Evolutionary conservation across 495 filamentous ascomycete genomes (phyloP).

Genomic region (Talaromyces trachyspermus): DNA sequence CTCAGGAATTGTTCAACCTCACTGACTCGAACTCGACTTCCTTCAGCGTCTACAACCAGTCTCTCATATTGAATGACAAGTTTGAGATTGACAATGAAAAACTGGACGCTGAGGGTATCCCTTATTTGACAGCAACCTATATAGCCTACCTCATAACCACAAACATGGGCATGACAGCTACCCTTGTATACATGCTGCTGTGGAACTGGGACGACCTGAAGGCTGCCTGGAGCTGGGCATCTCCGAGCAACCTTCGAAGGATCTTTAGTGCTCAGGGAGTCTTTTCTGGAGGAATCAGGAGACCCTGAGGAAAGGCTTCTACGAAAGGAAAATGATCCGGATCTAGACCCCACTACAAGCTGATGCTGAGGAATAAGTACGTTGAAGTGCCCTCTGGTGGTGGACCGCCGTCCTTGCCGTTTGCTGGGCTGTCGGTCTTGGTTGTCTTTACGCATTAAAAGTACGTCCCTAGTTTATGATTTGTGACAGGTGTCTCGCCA

Average conservation of each 20-base stretch:
- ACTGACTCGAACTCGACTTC: conserved; percentile 13
- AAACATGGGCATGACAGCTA: conserved; percentile 36
- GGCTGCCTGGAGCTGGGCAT: conserved; percentile 17
- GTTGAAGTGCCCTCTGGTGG: conserved; percentile 40
- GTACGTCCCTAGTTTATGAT: neutral
- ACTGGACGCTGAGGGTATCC: conserved; percentile 25
- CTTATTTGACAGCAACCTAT: conserved; percentile 33
- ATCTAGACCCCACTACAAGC: conserved; percentile 32
- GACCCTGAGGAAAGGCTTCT: conserved; percentile 12
- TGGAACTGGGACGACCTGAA: conserved; percentile 29
- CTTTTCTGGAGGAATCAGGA: conserved; percentile 24
- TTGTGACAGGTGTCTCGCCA: no score
- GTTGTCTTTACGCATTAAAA: conserved; percentile 24
- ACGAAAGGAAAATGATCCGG: conserved; percentile 6
- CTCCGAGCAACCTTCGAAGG: conserved; percentile 13
- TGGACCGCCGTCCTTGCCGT: conserved; percentile 29
- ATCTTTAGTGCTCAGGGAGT: conserved; percentile 9
- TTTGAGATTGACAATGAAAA: conserved; percentile 22
- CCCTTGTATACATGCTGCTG: conserved; percentile 29
- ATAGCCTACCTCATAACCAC: conserved; percentile 31
- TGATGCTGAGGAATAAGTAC: conserved; percentile 27
- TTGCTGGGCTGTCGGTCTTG: conserved; percentile 35
- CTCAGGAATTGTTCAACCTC: conserved; percentile 25
- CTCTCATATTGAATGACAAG: conserved; percentile 21
- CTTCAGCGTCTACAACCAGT: conserved; percentile 17